Conservation (phyloP, 148 eudicot genomes). For the Amaranthus palmeri region DNA sequence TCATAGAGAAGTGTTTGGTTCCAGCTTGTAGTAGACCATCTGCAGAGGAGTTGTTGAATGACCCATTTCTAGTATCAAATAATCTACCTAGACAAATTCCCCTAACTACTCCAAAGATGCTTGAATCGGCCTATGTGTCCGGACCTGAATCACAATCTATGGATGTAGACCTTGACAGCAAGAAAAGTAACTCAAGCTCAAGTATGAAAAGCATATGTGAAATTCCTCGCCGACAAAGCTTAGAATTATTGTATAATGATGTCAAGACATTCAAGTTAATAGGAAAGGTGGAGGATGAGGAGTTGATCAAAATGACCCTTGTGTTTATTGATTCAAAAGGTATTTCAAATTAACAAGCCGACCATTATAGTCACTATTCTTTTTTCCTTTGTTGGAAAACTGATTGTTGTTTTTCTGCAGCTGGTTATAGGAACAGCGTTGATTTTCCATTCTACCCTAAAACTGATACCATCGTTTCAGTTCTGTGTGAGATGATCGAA, state of each 20-base stretch:
- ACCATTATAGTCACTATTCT: background rate
- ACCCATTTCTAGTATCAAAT: slow-evolving; percentile 41
- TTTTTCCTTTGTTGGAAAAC: slow-evolving; percentile 1
- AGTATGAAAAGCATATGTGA: slow-evolving; percentile 33
- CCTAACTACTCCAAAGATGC: slow-evolving; percentile 14
- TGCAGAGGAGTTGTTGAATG: slow-evolving; percentile 48
- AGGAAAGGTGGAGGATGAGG: slow-evolving; percentile 43
- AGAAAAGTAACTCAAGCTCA: slow-evolving; percentile 27
- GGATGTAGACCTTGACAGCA: slow-evolving; percentile 47
- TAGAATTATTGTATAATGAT: slow-evolving; percentile 38
- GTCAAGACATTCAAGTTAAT: slow-evolving; percentile 41
- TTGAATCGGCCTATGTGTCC: slow-evolving; percentile 17
- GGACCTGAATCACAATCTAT: slow-evolving; percentile 36
- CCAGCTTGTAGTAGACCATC: slow-evolving; percentile 42
- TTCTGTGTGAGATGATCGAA: slow-evolving; percentile 72
- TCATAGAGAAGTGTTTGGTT: slow-evolving; percentile 48
- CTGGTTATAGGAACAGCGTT: slow-evolving; percentile 48
- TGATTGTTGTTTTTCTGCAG: slow-evolving; percentile 7
- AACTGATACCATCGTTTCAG: slow-evolving; percentile 49
- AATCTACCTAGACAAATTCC: slow-evolving; percentile 18
- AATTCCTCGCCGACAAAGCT: slow-evolving; percentile 26
- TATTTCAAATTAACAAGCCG: slow-evolving; percentile 18
- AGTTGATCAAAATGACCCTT: slow-evolving; percentile 43
- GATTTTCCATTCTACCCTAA: slow-evolving; percentile 52
- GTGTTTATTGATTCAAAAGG: slow-evolving; percentile 41